phyloP scores from a whole-genome alignment of 1,284 basidiomycete genomes.

The Rhizoctonia solani region DNA sequence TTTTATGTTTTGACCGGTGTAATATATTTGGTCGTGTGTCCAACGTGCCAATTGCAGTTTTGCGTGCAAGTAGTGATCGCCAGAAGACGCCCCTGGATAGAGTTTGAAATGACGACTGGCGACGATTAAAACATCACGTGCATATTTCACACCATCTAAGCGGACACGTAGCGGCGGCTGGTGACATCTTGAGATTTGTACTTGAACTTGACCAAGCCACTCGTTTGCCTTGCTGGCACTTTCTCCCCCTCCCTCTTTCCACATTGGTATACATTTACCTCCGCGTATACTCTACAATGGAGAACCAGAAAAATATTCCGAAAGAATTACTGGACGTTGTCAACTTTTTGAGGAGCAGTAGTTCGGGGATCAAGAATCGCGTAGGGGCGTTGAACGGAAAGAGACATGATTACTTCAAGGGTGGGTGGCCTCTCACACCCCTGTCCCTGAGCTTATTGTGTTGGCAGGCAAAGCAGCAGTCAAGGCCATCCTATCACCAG shows the following conservation, averaged over 20 bases:
- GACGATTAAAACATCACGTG: conserved; percentile 10
- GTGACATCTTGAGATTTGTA: conserved; percentile 1
- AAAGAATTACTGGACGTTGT: conserved; percentile 78
- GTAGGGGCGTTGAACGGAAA: conserved; percentile 93
- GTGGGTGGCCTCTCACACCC: conserved; percentile 52
- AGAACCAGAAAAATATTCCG: conserved; percentile 76
- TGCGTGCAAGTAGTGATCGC: too few relatives aligned
- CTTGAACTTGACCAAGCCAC: conserved; percentile 33
- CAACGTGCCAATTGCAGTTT: too few relatives aligned
- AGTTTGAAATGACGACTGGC: background rate
- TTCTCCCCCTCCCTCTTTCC: background rate
- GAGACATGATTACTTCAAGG: conserved; percentile 97
- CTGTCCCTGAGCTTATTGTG: conserved; percentile 10
- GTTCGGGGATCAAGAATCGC: conserved; percentile 85
- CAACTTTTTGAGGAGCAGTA: conserved; percentile 82
- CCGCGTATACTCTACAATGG: too few relatives aligned
- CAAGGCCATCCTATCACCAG: conserved; percentile 88
- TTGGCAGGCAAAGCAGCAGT: conserved; percentile 81
- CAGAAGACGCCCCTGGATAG: background rate
- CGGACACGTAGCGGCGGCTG: conserved; percentile 34
- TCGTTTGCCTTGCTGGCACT: conserved; percentile 18
- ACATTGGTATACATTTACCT: background rate
- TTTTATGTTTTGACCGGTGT: too few relatives aligned
- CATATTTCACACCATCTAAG: conserved; percentile 19
- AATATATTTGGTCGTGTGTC: too few relatives aligned